These are phyloP conservation scores for Heimioporus retisporus DNA, from an alignment of 1,284 basidiomycete genomes.

Conservation along the genomic window DNA sequence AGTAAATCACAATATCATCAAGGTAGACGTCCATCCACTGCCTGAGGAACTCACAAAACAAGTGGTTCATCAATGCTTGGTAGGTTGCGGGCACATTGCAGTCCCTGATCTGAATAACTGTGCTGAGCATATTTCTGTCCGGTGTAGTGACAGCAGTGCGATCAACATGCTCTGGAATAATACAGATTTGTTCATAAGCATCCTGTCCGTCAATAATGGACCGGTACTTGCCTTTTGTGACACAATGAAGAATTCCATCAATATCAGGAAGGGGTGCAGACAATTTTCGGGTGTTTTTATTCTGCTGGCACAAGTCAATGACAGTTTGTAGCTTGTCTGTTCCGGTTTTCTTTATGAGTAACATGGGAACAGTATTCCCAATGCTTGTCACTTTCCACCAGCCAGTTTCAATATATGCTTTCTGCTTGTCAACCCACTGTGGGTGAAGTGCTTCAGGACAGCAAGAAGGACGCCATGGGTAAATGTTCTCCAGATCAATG, in stretches of 20 bases:
- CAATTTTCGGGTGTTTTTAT: slow-evolving; percentile 49
- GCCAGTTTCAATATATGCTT: slow-evolving; percentile 38
- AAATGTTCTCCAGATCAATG: slow-evolving; percentile 40
- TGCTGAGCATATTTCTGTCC: slow-evolving; percentile 47
- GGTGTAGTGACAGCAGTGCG: slow-evolving; percentile 36
- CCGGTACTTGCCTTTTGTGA: slow-evolving; percentile 29
- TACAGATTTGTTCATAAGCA: slow-evolving; percentile 48
- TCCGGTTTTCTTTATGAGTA: slow-evolving; percentile 42
- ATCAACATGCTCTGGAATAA: slow-evolving; percentile 44
- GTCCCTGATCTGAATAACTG: slow-evolving; percentile 44
- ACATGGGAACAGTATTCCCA: slow-evolving; percentile 47
- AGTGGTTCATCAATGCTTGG: slow-evolving; percentile 42
- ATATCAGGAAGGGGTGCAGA: slow-evolving; percentile 45
- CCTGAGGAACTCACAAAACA: slow-evolving; percentile 37
- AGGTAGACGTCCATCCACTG: slow-evolving; percentile 38
- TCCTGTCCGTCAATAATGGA: slow-evolving; percentile 45
- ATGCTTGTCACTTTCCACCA: slow-evolving; percentile 40
- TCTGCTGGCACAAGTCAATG: slow-evolving; percentile 34
- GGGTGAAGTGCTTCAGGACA: slow-evolving; percentile 42
- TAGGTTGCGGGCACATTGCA: slow-evolving; percentile 41
- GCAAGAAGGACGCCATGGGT: slow-evolving; percentile 37
- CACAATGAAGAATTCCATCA: slow-evolving; percentile 36
- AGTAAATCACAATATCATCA: slow-evolving; percentile 50
- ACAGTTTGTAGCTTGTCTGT: slow-evolving; percentile 28
- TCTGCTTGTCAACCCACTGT: slow-evolving; percentile 41